phyloP scores from a whole-genome alignment of 164 flowering plant species.

The Litsea cubeba region DNA sequence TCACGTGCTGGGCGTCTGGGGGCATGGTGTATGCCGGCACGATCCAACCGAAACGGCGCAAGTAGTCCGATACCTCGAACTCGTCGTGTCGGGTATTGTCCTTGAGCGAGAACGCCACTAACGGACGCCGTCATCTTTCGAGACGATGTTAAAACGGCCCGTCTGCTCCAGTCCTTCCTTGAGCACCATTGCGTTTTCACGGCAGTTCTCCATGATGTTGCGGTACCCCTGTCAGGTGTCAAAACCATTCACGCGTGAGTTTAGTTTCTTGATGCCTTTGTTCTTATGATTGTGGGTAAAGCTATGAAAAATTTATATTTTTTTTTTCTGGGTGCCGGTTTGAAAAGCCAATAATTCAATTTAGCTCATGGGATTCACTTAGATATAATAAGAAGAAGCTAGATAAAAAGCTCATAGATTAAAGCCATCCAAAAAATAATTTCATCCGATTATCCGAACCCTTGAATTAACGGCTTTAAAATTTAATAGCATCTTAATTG shows the following conservation, averaged over 20 bases:
- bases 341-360: neutral
- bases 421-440: neutral
- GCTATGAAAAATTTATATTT: neutral
- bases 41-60: slow-evolving; percentile 38
- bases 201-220: slow-evolving; percentile 28
- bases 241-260: neutral
- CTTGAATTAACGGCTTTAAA: no score
- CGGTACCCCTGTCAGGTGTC: slow-evolving; percentile 18
- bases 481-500: no score
- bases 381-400: neutral
- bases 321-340: neutral
- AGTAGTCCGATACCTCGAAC: slow-evolving; percentile 30
- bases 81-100: slow-evolving; percentile 24
- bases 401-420: neutral
- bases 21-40: slow-evolving; percentile 58
- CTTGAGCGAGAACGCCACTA: slow-evolving; percentile 38
- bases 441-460: no score
- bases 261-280: neutral
- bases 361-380: fast-evolving
- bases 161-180: slow-evolving; percentile 30
- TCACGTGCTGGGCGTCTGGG: slow-evolving; percentile 47
- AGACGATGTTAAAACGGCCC: slow-evolving; percentile 30
- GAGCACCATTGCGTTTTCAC: slow-evolving; percentile 29
- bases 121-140: slow-evolving; percentile 31
- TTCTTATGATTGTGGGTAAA: neutral